Percentiles rank a stretch among this genome's conserved stretches.
Conservation (phyloP, 1,284 basidiomycete genomes). For the Austropuccinia psidii region DNA sequence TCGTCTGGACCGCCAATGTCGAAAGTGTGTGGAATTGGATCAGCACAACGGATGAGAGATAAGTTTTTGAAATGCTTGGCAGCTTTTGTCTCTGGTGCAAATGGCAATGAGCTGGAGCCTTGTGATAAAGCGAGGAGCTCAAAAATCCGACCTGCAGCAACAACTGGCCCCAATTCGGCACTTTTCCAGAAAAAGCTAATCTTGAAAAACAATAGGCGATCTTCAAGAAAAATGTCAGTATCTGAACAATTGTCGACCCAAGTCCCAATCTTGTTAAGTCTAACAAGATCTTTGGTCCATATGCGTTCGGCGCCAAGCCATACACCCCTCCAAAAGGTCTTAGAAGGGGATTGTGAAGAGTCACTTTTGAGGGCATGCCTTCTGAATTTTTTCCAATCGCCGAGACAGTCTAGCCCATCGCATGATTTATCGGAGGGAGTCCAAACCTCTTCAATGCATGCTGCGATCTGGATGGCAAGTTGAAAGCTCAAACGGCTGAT, state of each 20-base stretch:
- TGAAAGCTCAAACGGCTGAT: conserved; percentile 12
- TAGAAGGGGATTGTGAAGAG: too few relatives aligned
- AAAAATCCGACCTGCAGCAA: conserved; percentile 3
- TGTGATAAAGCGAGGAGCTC: background rate
- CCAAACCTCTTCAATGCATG: conserved; percentile 19
- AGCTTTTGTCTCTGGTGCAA: too few relatives aligned
- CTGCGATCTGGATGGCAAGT: conserved; percentile 15
- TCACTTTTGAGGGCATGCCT: too few relatives aligned
- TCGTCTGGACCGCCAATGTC: background rate
- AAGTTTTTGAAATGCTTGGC: background rate
- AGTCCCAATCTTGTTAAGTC: background rate
- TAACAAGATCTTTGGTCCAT: conserved; percentile 4
- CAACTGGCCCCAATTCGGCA: background rate
- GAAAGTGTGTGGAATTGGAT: background rate
- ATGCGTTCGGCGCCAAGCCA: conserved; percentile 34
- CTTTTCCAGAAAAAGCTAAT: background rate
- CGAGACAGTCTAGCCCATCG: background rate
- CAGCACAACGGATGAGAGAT: background rate
- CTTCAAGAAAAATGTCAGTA: background rate
- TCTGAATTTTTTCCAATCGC: background rate
- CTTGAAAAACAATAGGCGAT: background rate
- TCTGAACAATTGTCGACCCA: background rate
- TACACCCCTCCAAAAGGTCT: background rate
- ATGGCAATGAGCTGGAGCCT: background rate
- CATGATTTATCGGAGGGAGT: background rate